phyloP scores from a whole-genome alignment of 75 land plant genomes.

The Pinus tabuliformis region DNA sequence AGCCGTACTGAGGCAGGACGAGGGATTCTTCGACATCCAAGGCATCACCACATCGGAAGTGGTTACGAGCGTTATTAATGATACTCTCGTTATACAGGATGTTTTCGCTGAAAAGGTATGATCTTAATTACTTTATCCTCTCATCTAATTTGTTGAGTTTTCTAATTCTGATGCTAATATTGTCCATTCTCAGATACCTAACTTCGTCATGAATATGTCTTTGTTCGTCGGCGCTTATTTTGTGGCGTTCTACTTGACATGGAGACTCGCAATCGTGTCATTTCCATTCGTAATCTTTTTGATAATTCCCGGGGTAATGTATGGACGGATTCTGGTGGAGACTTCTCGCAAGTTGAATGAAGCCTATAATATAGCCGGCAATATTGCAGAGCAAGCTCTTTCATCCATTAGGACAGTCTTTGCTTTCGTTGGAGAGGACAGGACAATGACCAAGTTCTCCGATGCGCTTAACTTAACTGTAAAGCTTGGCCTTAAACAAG shows the following conservation, averaged over 20 bases:
- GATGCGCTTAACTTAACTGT: slow-evolving; percentile 24
- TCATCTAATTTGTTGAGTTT: no score
- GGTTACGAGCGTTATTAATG: no score
- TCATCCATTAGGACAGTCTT: slow-evolving; percentile 34
- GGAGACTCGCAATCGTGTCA: slow-evolving; percentile 7
- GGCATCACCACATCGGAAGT: no score
- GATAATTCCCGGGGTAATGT: no score
- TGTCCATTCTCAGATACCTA: background rate
- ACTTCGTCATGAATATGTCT: slow-evolving; percentile 18
- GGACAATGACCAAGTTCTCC: slow-evolving; percentile 13
- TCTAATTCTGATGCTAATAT: no score
- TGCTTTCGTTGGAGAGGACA: slow-evolving; percentile 46
- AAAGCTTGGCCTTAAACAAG: slow-evolving; percentile 22
- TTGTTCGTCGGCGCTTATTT: slow-evolving; percentile 17
- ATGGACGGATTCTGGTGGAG: no score
- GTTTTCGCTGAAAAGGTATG: no score
- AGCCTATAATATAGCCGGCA: slow-evolving; percentile 31
- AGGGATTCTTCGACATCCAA: no score
- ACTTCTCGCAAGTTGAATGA: no score
- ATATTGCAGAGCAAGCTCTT: slow-evolving; percentile 26
- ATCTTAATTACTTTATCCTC: no score
- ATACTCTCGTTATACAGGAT: no score
- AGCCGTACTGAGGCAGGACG: no score
- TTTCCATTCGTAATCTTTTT: slow-evolving; percentile 29
- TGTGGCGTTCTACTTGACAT: slow-evolving; percentile 4